A percentile compares a stretch with the other conserved stretches of the same genome.
Conservation (phyloP, 768 basidiomycete genomes). For the Boletus patriciae region DNA sequence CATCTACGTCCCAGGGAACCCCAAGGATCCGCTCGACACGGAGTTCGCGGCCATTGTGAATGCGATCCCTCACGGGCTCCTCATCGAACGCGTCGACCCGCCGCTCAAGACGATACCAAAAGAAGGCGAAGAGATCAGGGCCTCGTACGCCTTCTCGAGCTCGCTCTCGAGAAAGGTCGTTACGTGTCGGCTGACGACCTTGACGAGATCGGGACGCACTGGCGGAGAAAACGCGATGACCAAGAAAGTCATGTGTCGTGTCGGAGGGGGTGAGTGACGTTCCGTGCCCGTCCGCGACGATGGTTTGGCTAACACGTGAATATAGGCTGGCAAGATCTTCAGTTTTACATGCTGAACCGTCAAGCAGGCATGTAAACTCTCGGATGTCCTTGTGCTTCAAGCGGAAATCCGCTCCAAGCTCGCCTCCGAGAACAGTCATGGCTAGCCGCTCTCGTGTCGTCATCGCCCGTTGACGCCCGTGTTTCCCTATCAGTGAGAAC, state of each 20-base stretch:
- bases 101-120: constrained; percentile 63
- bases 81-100: constrained; percentile 80
- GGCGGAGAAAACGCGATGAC: constrained; percentile 43
- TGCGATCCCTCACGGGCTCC: constrained; percentile 70
- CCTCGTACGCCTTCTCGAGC: constrained; percentile 81
- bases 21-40: constrained; percentile 76
- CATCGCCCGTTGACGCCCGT: neutral
- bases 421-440: neutral
- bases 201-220: constrained; percentile 56
- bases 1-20: constrained; percentile 63
- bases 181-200: constrained; percentile 76
- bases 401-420: neutral
- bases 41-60: constrained; percentile 79
- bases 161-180: constrained; percentile 71
- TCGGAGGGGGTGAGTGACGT: constrained; percentile 72
- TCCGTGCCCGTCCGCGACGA: neutral
- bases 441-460: neutral
- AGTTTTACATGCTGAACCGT: constrained; percentile 73
- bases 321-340: constrained; percentile 78
- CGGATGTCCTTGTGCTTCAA: neutral
- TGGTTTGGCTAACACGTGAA: constrained; percentile 1
- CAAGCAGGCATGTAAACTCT: constrained; percentile 59
- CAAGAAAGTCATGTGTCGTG: constrained; percentile 91
- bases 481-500: constrained; percentile 17
- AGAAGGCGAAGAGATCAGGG: constrained; percentile 77